Conservation (phyloP, 495 filamentous ascomycete species). For the Hamigera avellanea region DNA sequence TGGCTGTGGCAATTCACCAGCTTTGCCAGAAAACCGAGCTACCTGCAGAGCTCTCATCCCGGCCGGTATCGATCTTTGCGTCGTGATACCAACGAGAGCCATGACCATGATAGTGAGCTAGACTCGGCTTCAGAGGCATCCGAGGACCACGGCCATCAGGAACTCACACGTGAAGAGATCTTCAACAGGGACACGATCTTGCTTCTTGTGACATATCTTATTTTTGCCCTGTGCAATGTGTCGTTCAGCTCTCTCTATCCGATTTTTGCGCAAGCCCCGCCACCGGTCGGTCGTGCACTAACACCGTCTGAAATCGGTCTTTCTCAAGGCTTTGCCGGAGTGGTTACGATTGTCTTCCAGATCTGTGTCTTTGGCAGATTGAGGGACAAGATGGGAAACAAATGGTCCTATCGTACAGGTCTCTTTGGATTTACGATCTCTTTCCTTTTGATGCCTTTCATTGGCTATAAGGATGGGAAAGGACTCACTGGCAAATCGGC, state of each 20-base stretch:
- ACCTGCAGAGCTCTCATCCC: conserved; percentile 28
- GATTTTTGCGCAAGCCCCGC: conserved; percentile 66
- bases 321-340: conserved; percentile 72
- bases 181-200: conserved; percentile 71
- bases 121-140: conserved; percentile 34
- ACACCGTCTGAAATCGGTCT: conserved; percentile 74
- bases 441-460: conserved; percentile 80
- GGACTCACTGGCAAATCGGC: conserved; percentile 42
- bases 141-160: conserved; percentile 18
- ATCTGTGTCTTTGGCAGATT: conserved; percentile 69
- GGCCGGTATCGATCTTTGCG: conserved; percentile 11
- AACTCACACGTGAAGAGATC: conserved; percentile 37
- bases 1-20: conserved; percentile 69
- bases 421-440: conserved; percentile 74
- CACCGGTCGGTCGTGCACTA: conserved; percentile 65
- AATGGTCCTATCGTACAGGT: conserved; percentile 65
- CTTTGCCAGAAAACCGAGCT: conserved; percentile 44
- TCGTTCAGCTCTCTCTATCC: conserved; percentile 86
- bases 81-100: conserved; percentile 14
- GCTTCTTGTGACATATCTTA: conserved; percentile 67
- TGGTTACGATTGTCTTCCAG: conserved; percentile 81
- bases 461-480: conserved; percentile 56
- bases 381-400: conserved; percentile 74
- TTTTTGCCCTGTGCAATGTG: conserved; percentile 83
- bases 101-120: conserved; percentile 29